Percentiles rank a stretch among this genome's conserved stretches.
These are phyloP conservation scores for Periconia macrospinosa DNA, from an alignment of 2,329 filamentous ascomycete genomes.

Conservation along the genomic window DNA sequence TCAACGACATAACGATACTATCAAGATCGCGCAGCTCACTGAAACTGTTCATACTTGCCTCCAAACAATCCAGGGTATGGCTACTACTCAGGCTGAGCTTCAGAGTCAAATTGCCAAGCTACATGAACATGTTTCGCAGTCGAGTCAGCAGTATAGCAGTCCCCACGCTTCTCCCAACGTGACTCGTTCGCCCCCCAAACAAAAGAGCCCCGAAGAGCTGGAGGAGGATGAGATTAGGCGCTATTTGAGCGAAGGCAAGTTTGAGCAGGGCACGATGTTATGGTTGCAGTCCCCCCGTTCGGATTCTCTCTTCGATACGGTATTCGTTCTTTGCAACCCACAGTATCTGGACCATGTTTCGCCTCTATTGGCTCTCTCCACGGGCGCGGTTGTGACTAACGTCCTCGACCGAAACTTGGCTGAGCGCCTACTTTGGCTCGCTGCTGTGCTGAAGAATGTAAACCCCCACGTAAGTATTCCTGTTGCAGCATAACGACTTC, in stretches of 20 bases:
- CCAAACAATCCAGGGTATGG: slow-evolving; percentile 71
- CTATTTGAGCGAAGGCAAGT: slow-evolving; percentile 61
- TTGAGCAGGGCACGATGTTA: slow-evolving; percentile 52
- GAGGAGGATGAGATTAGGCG: slow-evolving; percentile 66
- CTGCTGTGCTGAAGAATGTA: slow-evolving; percentile 57
- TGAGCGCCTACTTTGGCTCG: slow-evolving; percentile 62
- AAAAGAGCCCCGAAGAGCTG: slow-evolving; percentile 54
- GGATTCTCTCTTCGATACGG: slow-evolving; percentile 62
- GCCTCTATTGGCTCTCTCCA: slow-evolving; percentile 62
- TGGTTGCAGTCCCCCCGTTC: slow-evolving; percentile 66
- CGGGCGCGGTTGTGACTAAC: slow-evolving; percentile 64
- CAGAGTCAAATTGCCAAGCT: slow-evolving; percentile 58
- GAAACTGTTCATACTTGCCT: slow-evolving; percentile 67
- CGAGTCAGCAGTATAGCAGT: slow-evolving; percentile 8
- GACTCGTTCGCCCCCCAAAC: slow-evolving; percentile 44
- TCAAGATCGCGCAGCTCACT: slow-evolving; percentile 74
- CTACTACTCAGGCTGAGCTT: slow-evolving; percentile 67
- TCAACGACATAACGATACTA: slow-evolving; percentile 56
- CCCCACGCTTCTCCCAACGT: slow-evolving; percentile 26
- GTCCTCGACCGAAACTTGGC: slow-evolving; percentile 56
- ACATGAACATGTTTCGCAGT: slow-evolving; percentile 44
- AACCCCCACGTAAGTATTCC: slow-evolving; percentile 53
- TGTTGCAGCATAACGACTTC: neutral
- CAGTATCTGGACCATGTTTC: slow-evolving; percentile 58
- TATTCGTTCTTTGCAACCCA: slow-evolving; percentile 62